Evolutionary conservation across 331 rosid genomes (phyloP), one percentile per base, ranked within the genome.

Genomic region (Malus hybrid): DNA sequence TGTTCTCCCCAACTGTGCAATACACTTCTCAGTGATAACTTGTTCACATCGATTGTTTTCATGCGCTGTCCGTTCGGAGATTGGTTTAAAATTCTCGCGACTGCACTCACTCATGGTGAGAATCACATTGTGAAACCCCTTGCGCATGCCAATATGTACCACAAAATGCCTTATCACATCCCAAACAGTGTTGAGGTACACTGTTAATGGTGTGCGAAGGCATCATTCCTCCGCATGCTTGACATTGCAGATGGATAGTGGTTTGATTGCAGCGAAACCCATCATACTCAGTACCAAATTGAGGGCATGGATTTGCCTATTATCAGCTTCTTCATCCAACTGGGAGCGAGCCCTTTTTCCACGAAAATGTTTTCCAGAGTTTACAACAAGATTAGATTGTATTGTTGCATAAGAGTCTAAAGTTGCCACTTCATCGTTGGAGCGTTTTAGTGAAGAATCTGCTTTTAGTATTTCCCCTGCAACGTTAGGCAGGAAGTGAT

Each of bases 91-190:
- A 74, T 88, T 87, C 78, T 91, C 90, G 15, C 5, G 82, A 84
- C 82, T 77, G 81, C 98, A 94, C n/a, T 82, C 80, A 56, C 87
- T 24, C 24, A 24, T 86, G 83, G 59, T 85, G 74, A 46, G 93
- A 77, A 67, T 74, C 73, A 56, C 81, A 80, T 77, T 77, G 79
- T 7, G 84, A 19, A 79, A 87, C 74, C 28, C 93, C 76, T 36
- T 85, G 86, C 79, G 90, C 81, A 73, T 73, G 69, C 98, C 97
- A 91, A 76, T 91, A 94, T 67, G 95, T 86, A 81, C 95, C 93
- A 57, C 96, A 94, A 85, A 90, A 94, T 62, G 97, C 83, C 85
- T 90, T 85, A 85, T 94, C 97, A 79, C 97, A 91, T 24, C 24
- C 24, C 1, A 24, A 24, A 24, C 24, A 24, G 24, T 24, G 24